phyloP scores from a whole-genome alignment of 768 basidiomycete species.

The Russula dissimulans region DNA sequence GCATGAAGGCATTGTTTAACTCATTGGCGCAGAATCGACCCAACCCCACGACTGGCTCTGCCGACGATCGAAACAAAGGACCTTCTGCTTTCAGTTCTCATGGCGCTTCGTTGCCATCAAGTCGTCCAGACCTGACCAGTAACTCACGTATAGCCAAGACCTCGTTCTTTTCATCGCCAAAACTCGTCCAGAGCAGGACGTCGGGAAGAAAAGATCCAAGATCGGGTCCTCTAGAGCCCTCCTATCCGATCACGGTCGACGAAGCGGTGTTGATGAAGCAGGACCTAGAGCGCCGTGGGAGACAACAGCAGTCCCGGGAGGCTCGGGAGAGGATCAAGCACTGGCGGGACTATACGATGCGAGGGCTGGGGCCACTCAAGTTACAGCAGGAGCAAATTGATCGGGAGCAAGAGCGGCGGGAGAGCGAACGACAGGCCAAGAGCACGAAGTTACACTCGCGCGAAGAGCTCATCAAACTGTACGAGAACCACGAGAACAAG shows the following conservation, averaged over 20 bases:
- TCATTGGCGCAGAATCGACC: conserved; percentile 20
- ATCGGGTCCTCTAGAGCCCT: conserved; percentile 15
- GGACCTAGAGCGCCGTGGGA: conserved; percentile 52
- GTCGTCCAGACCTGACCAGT: conserved; percentile 13
- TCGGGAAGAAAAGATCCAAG: background rate
- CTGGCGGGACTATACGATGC: too few relatives aligned
- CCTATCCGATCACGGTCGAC: conserved; percentile 21
- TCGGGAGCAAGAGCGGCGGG: conserved; percentile 56
- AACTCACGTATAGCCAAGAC: conserved; percentile 7
- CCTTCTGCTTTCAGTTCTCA: conserved; percentile 18
- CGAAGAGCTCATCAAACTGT: conserved; percentile 47
- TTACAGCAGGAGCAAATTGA: too few relatives aligned
- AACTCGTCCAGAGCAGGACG: conserved; percentile 1
- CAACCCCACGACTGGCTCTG: conserved; percentile 15
- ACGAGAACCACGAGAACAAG: conserved; percentile 51
- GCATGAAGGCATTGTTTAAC: conserved; percentile 14
- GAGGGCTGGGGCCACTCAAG: too few relatives aligned
- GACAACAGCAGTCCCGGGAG: conserved; percentile 59
- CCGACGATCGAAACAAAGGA: conserved; percentile 18
- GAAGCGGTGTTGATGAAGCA: conserved; percentile 55
- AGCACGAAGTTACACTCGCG: conserved; percentile 39
- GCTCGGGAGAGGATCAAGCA: too few relatives aligned
- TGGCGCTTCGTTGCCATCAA: conserved; percentile 13
- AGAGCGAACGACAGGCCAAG: conserved; percentile 36
- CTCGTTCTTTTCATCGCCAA: conserved; percentile 7